Conservation (phyloP, 1,139 yeast genomes). For the Candida neerlandica region DNA sequence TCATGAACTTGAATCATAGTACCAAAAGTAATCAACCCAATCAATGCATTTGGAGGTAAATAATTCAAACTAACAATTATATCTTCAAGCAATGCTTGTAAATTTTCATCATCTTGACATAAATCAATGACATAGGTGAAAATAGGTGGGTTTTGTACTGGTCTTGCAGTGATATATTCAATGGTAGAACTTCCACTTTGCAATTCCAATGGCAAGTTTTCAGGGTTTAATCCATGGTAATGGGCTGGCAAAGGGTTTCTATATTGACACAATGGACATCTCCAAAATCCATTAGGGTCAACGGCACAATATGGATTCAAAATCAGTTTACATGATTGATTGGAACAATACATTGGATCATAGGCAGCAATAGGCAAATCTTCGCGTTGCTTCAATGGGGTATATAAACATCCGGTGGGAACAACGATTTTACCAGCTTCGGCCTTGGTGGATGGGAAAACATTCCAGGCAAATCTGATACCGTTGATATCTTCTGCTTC, state of each 20-base stretch:
- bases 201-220: constrained; percentile 85
- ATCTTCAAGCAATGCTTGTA: constrained; percentile 86
- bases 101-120: constrained; percentile 93
- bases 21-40: constrained; percentile 91
- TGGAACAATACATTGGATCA: constrained; percentile 87
- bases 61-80: constrained; percentile 77
- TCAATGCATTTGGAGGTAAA: constrained; percentile 90
- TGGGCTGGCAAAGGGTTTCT: constrained; percentile 90
- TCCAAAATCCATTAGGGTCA: constrained; percentile 86
- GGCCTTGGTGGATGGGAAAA: constrained; percentile 77
- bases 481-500: constrained; percentile 55
- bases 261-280: constrained; percentile 82
- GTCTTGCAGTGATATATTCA: constrained; percentile 87
- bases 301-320: constrained; percentile 87
- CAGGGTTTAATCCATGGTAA: constrained; percentile 81
- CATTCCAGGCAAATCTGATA: constrained; percentile 53
- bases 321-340: constrained; percentile 78
- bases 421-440: constrained; percentile 93
- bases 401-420: constrained; percentile 92
- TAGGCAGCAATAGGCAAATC: constrained; percentile 81
- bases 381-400: constrained; percentile 82
- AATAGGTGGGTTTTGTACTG: constrained; percentile 90
- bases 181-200: constrained; percentile 79
- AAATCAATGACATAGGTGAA: constrained; percentile 89
- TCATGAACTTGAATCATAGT: constrained; percentile 96